Base-by-base conservation (phyloP, 2,329 filamentous ascomycete species). In the Colletotrichum zoysiae region DNA sequence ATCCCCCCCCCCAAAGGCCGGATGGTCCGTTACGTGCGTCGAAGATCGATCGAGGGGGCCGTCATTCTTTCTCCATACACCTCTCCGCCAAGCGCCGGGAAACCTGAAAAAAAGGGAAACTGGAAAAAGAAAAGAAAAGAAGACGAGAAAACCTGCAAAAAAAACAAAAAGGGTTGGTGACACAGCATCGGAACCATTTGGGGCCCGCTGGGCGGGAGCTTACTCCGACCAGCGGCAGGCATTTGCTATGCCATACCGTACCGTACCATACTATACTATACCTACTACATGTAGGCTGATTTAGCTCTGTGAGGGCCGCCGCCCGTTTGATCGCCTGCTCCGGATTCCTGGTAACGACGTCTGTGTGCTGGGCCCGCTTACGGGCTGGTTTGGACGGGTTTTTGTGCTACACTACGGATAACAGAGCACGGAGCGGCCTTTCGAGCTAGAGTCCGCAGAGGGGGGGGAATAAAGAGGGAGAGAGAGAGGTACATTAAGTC, bases 11-110 rank as follows among this genome's bases (percentile, higher is more conserved):
- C 26, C 26, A 2, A 61, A 33, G 42, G 33, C 58, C 58, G 30
- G 18, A 33, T n/a, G 30, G 16, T 38, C 30, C 58, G 58, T 48
- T 48, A 56, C 33, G 35, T 26, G 63, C 38, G 67, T 62, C 38
- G 63, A 57, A 60, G 68, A 67, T 71, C 57, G 53, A 26, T 58
- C 35, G 40, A 67, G 48, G 30, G 30, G 26, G 53, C n/a, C 51
- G 42, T 44, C 42, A 33, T 33, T 33, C 6, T 33, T 18, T 20
- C 16, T 18, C 60, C 46, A 26, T 26, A 30, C 30, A 30, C 30
- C 30, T 30, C 30, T 30, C 30, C 30, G 30, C 18, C 53, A 16
- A 16, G 33, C 14, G 26, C 2, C 5, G 51, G 58, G 30, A 61
- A 61, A 50, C 44, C 44, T 35, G 58, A 50, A 61, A 60, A 12